phyloP scores from a whole-genome alignment of 441 rosid genomes.

The Oxalis stricta region DNA sequence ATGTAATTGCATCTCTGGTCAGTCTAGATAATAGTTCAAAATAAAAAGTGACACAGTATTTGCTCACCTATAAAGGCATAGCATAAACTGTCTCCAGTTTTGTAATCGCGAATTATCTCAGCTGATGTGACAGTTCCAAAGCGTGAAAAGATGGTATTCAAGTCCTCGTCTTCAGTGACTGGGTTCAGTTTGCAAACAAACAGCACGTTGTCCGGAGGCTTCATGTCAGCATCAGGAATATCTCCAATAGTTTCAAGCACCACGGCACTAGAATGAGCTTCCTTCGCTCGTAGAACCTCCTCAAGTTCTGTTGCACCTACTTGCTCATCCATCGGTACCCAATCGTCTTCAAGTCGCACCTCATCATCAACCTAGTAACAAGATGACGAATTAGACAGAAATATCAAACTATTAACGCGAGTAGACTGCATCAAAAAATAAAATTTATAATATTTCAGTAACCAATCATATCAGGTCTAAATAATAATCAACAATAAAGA shows the following conservation, averaged over 20 bases:
- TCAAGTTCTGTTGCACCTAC: constrained; percentile 54
- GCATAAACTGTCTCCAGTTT: constrained; percentile 95
- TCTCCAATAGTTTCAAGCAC: constrained; percentile 96
- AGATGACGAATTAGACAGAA: neutral
- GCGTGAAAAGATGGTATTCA: constrained; percentile 93
- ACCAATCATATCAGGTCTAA: neutral
- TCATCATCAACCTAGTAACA: constrained; percentile 48
- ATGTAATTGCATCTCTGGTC: neutral
- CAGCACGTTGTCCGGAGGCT: constrained; percentile 89
- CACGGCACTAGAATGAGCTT: constrained; percentile 91
- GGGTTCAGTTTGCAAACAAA: constrained; percentile 98
- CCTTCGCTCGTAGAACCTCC: constrained; percentile 67
- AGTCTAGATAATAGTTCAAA: neutral
- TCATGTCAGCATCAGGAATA: constrained; percentile 93
- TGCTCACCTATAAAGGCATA: constrained; percentile 85
- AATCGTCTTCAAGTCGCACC: constrained; percentile 94
- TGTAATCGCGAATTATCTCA: constrained; percentile 81
- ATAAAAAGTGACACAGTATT: constrained; percentile 1
- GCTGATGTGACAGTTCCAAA: constrained; percentile 87
- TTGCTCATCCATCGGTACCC: constrained; percentile 96
- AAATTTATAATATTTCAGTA: neutral
- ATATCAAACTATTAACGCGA: no score
- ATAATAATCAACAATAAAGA: constrained; percentile 3
- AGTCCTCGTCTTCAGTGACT: constrained; percentile 95
- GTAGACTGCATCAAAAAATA: no score